These are phyloP conservation scores for Pichia sp. DNA, from an alignment of 1,139 yeast species.

Conservation along the genomic window DNA sequence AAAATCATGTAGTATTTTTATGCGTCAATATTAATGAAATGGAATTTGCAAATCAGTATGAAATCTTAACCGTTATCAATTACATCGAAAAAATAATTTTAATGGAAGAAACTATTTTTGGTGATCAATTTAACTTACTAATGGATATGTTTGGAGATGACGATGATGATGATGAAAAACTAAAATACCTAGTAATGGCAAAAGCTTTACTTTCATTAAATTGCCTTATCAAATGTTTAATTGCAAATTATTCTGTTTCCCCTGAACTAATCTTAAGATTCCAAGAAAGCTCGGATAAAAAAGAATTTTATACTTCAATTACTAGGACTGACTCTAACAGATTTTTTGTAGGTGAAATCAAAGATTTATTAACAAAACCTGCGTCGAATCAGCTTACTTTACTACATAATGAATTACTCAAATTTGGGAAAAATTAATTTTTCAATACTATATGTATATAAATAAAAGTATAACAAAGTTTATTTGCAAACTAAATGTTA, in stretches of 20 bases:
- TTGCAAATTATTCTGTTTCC: conserved; percentile 26
- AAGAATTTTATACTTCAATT: conserved; percentile 7
- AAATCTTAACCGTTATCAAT: conserved; percentile 26
- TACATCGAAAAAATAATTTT: conserved; percentile 23
- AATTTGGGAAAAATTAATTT: conserved; percentile 3
- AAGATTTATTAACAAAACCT: conserved; percentile 6
- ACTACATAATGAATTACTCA: conserved; percentile 6
- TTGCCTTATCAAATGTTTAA: conserved; percentile 24
- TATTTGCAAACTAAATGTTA: conserved; percentile 14
- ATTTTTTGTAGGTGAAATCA: conserved; percentile 11
- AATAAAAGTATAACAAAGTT: neutral
- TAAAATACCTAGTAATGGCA: conserved; percentile 20
- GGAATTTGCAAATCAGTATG: conserved; percentile 38
- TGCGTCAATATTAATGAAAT: conserved; percentile 37
- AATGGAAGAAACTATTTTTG: conserved; percentile 35
- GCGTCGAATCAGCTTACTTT: conserved; percentile 7
- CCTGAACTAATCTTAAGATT: conserved; percentile 23
- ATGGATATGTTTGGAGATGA: conserved; percentile 21
- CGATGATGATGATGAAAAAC: conserved; percentile 14
- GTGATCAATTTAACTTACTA: conserved; percentile 11
- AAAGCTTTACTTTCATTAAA: conserved; percentile 25
- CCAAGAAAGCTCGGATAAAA: conserved; percentile 14
- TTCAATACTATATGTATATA: too few species aligned
- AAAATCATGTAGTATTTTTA: conserved; percentile 34
- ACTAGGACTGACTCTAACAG: neutral